Base-by-base conservation (phyloP, 2,329 filamentous ascomycete species). In the Botrytis pseudocinerea region DNA sequence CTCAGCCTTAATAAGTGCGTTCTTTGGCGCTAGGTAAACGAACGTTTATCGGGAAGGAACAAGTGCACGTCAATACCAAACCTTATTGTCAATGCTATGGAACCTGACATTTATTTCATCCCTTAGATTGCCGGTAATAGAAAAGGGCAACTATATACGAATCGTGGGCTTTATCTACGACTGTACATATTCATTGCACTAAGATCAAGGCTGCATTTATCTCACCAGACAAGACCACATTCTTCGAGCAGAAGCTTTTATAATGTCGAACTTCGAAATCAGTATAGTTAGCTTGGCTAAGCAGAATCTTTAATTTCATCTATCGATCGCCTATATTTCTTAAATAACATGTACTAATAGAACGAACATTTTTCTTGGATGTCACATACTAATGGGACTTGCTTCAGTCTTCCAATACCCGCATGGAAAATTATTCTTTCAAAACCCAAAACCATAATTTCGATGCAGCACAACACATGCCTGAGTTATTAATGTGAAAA, bases 91-190 rank as follows among this genome's bases (percentile, higher is more conserved):
- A 10, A 44, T 66, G 38, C 35, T 42, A 42, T 14, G 2, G 35
- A 40, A 20, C 25, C 12, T 40, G 12, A 20, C 2, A 28, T 18
- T 10, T 18, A 5, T 2, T 10, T 16, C n/a, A 28, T 3, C 0
- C 6, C 40, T 3, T 32, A 28, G 0, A 40, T 28, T 9, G 10
- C 14, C 1, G 5, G 2, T 18, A 2, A 57, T 25, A 12, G 1
- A n/a, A 57, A 69, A 20, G 1, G 28, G 22, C 4, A 0, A 42
- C 4, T 10, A 8, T 25, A 22, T 12, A 57, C 5, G 16, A 68
- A 68, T 57, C 38, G n/a, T 18, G 35, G 22, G 42, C 6, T 18
- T 51, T 32, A 16, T 32, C 65, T 8, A 57, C 42, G 48, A 57
- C n/a, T n/a, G 18, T 64, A 42, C 2, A 32, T 69, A 32, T 32